Percentiles rank a stretch among this genome's conserved stretches.
These are phyloP conservation scores for Huntiella moniliformis DNA, from an alignment of 2,329 filamentous ascomycete genomes.

Conservation along the genomic window DNA sequence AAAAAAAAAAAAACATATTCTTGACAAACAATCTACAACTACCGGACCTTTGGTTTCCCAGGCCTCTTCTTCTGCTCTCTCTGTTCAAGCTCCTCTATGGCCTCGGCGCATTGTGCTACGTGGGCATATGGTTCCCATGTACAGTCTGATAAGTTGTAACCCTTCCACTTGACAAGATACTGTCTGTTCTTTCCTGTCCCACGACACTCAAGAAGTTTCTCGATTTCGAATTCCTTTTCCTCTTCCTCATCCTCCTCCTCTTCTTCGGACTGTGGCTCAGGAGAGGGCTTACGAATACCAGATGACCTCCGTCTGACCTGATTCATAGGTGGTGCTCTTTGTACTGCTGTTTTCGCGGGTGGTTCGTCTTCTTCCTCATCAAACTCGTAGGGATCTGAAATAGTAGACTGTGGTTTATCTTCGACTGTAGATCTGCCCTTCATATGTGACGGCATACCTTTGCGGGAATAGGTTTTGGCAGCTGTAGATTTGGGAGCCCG, in stretches of 20 bases:
- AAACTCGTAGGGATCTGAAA: no score
- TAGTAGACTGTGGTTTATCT: no score
- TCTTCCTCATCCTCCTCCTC: background rate
- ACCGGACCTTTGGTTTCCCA: no score
- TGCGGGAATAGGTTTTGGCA: no score
- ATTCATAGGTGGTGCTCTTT: background rate
- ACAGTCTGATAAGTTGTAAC: slow-evolving; percentile 24
- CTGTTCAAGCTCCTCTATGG: slow-evolving; percentile 22
- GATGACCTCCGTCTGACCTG: no score
- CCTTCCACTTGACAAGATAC: slow-evolving; percentile 36
- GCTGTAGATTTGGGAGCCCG: no score
- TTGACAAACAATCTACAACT: background rate
- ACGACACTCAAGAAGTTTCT: slow-evolving; percentile 25
- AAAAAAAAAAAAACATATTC: background rate
- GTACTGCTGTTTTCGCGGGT: slow-evolving; percentile 12
- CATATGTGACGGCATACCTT: no score
- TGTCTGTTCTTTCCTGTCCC: slow-evolving; percentile 21
- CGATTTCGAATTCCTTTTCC: slow-evolving; percentile 26
- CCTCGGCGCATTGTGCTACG: slow-evolving; percentile 22
- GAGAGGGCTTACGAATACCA: no score
- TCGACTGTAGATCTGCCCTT: no score
- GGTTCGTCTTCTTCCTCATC: background rate
- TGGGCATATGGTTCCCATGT: slow-evolving; percentile 36
- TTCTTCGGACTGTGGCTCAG: background rate
- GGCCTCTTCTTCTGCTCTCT: background rate